Conservation (phyloP, 192 early-diverging fungal genomes). For the Linnemannia zychae region DNA sequence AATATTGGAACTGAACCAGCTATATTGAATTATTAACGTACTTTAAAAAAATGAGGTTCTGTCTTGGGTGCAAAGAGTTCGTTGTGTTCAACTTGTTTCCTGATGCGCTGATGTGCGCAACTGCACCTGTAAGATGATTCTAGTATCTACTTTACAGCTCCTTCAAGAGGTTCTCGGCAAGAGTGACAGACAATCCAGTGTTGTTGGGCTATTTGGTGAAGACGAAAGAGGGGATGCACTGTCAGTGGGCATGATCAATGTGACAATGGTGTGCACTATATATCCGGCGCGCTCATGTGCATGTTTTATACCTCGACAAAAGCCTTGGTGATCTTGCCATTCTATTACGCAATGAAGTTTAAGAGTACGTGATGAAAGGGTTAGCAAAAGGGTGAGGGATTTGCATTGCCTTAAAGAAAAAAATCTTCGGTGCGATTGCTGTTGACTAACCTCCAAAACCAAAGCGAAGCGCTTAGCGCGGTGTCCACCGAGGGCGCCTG, state of each 20-base stretch:
- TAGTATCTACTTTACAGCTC: conserved; percentile 34
- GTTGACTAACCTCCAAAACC: conserved; percentile 60
- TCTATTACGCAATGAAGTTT: conserved; percentile 15
- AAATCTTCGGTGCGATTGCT: background rate
- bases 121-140: background rate
- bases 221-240: background rate
- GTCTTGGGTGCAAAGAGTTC: too few species aligned
- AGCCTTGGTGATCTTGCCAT: conserved; percentile 58
- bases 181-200: conserved; percentile 62
- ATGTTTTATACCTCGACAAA: conserved; percentile 50
- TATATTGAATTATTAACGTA: too few species aligned
- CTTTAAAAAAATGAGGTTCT: too few species aligned
- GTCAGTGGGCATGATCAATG: background rate
- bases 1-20: too few species aligned
- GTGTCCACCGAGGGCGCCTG: conserved; percentile 61
- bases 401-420: too few species aligned
- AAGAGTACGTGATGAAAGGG: background rate
- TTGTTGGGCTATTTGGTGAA: conserved; percentile 60
- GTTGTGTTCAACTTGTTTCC: too few species aligned
- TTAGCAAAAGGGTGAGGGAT: too few species aligned
- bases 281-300: too few species aligned
- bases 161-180: conserved; percentile 62
- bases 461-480: conserved; percentile 68
- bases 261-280: background rate
- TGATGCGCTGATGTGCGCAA: too few species aligned